Base-by-base conservation (phyloP, 192 early-diverging fungal species). In the Backusella liffmaniae region DNA sequence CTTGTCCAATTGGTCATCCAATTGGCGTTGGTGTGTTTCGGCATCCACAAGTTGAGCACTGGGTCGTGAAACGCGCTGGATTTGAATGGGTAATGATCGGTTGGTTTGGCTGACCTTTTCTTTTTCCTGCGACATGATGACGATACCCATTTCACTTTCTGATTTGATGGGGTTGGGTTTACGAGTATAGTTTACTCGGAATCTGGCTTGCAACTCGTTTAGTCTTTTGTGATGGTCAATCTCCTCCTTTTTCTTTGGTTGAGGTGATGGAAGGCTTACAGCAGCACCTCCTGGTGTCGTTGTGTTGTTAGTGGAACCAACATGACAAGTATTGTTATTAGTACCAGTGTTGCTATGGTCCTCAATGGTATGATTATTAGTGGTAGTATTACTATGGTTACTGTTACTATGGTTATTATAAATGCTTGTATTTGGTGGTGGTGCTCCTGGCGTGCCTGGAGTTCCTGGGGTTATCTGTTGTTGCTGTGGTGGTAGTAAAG, bases 1-100 rank as follows among this genome's bases (percentile, higher is more conserved):
- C 18, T 80, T 82, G 51, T 86, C 84, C 51, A 94, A 86, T 35
- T 88, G 86, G 32, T 91, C 88, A 77, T 94, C 89, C 34, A 93
- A 73, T 49, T 82, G 77, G 26, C 77, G 79, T 70, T 89, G 88
- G 67, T 90, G 87, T 49, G 88, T 86, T 73, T 88, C 88, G 6
- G 84, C 81, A 73, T 78, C 74, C 35, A 77, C 21, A 2, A 30
- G 74, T 29, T 68, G 65, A 5, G 74, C 23, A 21, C 70, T 77
- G 0, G 66, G 62, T 39, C 77, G 74, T 6, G 56, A 66, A 12
- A 78, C 77, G 29, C 81, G 37, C 37, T 78, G 70, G 4, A 82
- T 82, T n/a, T 78, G 81, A 23, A 82, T 82, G 35, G 81, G 81
- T 56, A 79, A 70, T 8, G 81, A 72, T 18, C 70, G 56, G 18